These are phyloP conservation scores for Solanum raphanifolium DNA, from an alignment of 257 asterid genomes.

Conservation along the genomic window DNA sequence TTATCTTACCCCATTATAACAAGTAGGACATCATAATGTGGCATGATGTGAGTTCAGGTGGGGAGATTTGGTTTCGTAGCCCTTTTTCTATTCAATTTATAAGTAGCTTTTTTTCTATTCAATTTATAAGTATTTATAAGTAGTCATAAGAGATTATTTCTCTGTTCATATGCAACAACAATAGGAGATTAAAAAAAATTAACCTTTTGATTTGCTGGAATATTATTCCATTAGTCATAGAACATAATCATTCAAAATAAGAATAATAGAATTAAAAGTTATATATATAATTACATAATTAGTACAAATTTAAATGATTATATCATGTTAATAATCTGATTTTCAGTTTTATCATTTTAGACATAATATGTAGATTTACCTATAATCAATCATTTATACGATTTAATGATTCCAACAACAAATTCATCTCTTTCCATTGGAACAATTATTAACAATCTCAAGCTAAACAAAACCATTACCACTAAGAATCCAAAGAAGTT, in stretches of 20 bases:
- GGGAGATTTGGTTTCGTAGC: neutral
- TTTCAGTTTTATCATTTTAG: neutral
- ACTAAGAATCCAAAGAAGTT: neutral
- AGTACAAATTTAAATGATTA: neutral
- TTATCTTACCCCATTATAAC: neutral
- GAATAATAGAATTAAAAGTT: neutral
- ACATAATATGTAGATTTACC: neutral
- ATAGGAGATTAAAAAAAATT: neutral
- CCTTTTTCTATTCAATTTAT: neutral
- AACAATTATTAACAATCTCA: neutral
- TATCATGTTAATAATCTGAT: neutral
- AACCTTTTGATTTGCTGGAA: neutral
- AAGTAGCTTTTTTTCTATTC: neutral
- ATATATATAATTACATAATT: neutral
- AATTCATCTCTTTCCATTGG: neutral
- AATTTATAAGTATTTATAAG: neutral
- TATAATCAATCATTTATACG: neutral
- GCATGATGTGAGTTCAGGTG: conserved; percentile 8
- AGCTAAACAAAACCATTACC: neutral
- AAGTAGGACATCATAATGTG: conserved; percentile 10
- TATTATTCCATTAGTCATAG: neutral
- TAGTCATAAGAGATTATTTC: neutral
- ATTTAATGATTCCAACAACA: neutral
- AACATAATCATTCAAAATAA: neutral
- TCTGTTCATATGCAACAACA: conserved; percentile 6